These are phyloP conservation scores for Entomortierella lignicola DNA, from an alignment of 192 early-diverging fungal genomes.

Conservation along the genomic window DNA sequence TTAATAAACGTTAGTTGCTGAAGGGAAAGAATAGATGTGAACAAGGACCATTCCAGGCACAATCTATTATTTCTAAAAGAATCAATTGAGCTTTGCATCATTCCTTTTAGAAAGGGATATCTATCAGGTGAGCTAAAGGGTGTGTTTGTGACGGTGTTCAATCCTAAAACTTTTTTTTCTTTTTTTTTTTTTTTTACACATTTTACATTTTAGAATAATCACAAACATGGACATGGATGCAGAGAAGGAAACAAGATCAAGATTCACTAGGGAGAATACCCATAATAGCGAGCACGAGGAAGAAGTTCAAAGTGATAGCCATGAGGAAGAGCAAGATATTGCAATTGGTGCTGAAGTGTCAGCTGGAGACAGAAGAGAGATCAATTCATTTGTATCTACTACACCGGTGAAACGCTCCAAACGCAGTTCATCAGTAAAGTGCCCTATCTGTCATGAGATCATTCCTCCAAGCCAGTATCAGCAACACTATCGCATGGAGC, in stretches of 20 bases:
- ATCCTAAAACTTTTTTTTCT: too few relatives aligned
- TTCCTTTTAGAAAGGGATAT: too few relatives aligned
- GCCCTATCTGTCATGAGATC: constrained; percentile 61
- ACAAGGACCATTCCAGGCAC: neutral
- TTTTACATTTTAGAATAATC: too few relatives aligned
- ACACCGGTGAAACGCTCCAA: constrained; percentile 29
- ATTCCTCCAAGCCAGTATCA: constrained; percentile 55
- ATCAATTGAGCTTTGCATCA: too few relatives aligned
- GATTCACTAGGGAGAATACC: neutral
- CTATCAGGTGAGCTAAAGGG: too few relatives aligned
- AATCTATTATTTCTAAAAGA: too few relatives aligned
- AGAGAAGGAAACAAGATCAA: neutral
- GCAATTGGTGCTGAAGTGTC: constrained; percentile 1
- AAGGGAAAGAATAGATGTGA: neutral
- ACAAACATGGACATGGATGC: neutral
- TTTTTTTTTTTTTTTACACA: too few relatives aligned
- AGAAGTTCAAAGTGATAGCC: neutral
- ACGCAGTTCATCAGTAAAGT: constrained; percentile 54
- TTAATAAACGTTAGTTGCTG: neutral
- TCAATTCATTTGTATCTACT: neutral
- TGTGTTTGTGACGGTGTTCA: too few relatives aligned
- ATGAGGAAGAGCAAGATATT: constrained; percentile 11
- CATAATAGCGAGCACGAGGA: neutral
- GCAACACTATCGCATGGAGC: constrained; percentile 64
- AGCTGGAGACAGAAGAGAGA: neutral